A percentile compares a stretch with the other conserved stretches of the same genome.
Conservation (phyloP, 768 basidiomycete species). For the Ephemerocybe angulata region DNA sequence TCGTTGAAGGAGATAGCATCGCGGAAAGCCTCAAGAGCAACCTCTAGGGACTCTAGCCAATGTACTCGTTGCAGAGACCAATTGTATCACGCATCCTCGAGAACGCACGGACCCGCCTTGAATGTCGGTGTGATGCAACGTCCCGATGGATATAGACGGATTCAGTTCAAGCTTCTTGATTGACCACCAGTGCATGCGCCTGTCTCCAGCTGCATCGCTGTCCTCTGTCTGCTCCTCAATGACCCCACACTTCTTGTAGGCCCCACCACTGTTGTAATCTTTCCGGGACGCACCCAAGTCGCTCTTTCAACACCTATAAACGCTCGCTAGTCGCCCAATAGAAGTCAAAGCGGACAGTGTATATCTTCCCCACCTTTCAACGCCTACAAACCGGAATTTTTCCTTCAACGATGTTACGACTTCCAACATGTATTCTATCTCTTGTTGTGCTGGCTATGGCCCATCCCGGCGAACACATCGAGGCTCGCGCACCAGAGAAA, state of each 20-base stretch:
- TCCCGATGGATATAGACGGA: too few species aligned
- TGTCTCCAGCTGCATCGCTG: not conserved
- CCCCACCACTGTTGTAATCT: not conserved
- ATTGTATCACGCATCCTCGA: too few species aligned
- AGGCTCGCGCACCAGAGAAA: conserved; percentile 7
- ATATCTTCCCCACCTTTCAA: not conserved
- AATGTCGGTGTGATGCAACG: too few species aligned
- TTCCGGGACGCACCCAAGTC: conserved; percentile 2
- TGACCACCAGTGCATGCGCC: not conserved
- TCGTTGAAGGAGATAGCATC: conserved; percentile 66
- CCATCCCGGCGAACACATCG: conserved; percentile 3
- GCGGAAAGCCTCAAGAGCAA: conserved; percentile 5
- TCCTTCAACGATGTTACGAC: too few species aligned
- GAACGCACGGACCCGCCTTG: too few species aligned
- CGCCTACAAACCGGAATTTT: not conserved
- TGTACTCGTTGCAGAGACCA: not conserved
- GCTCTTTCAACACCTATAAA: not conserved
- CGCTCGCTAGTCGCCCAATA: too few species aligned
- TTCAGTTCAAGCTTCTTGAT: not conserved
- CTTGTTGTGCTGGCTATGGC: conserved; percentile 12
- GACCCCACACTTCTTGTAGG: not conserved
- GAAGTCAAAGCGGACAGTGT: not conserved
- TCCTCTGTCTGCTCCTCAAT: not conserved
- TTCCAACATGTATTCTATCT: conserved; percentile 2
- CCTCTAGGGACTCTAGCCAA: not conserved